These are phyloP conservation scores for Capillidium heterosporum DNA, from an alignment of 371 early-diverging fungal genomes.

Conservation along the genomic window DNA sequence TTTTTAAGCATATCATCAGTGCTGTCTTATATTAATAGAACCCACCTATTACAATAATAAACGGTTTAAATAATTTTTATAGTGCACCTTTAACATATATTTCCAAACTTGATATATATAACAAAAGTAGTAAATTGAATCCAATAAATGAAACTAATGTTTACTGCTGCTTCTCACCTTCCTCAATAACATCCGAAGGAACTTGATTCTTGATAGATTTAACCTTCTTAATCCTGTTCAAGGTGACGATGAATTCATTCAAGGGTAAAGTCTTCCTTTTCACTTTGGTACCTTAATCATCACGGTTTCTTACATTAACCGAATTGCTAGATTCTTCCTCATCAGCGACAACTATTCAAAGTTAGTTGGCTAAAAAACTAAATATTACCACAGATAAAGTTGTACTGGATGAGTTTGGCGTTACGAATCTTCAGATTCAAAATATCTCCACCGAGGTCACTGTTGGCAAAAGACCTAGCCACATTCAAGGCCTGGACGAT, in stretches of 20 bases:
- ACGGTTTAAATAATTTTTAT: no score
- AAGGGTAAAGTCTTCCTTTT: slow-evolving; percentile 16
- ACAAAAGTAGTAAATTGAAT: no score
- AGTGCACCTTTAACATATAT: no score
- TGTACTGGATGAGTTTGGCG: slow-evolving; percentile 75
- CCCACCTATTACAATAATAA: no score
- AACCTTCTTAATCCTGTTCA: neutral
- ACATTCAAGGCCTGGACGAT: slow-evolving; percentile 30
- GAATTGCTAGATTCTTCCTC: slow-evolving; percentile 67
- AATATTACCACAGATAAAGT: slow-evolving; percentile 44
- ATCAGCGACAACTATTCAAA: slow-evolving; percentile 77
- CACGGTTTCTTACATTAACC: slow-evolving; percentile 84
- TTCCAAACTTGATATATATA: no score
- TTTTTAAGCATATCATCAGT: no score
- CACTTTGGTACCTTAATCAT: slow-evolving; percentile 61
- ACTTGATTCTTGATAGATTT: neutral
- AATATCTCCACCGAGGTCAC: slow-evolving; percentile 62
- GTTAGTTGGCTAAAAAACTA: neutral
- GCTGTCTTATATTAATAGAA: no score
- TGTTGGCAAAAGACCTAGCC: slow-evolving; percentile 56
- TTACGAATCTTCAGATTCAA: slow-evolving; percentile 95
- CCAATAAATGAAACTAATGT: no score
- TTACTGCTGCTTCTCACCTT: no score
- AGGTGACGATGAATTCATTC: neutral
- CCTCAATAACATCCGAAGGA: no score